These are phyloP conservation scores for Plectosphaerella sp. DNA, from an alignment of 2,329 filamentous ascomycete genomes.

Conservation along the genomic window DNA sequence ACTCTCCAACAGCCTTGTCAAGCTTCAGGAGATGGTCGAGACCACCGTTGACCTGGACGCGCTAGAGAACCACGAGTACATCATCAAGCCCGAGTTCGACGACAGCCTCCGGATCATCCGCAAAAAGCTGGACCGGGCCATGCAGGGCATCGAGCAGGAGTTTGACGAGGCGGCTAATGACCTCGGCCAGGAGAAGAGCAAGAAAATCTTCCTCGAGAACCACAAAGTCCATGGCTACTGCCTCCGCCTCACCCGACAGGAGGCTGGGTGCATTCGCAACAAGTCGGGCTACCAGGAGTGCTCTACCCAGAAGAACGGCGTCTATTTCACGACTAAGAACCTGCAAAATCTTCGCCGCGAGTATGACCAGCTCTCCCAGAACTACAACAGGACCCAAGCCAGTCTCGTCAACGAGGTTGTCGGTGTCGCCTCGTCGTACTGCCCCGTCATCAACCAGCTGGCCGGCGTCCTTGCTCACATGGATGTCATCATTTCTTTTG, in stretches of 20 bases:
- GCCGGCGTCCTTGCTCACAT: conserved; percentile 87
- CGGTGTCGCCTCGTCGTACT: conserved; percentile 88
- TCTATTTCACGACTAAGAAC: conserved; percentile 89
- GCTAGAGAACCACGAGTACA: conserved; percentile 94
- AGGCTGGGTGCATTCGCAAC: conserved; percentile 90
- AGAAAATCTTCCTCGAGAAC: conserved; percentile 97
- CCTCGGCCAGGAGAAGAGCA: conserved; percentile 87
- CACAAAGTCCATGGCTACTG: conserved; percentile 96
- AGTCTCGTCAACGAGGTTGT: conserved; percentile 92
- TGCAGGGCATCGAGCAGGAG: conserved; percentile 77
- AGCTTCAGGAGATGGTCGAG: conserved; percentile 96
- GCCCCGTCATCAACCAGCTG: conserved; percentile 83
- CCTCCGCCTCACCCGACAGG: conserved; percentile 85
- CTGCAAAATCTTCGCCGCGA: conserved; percentile 80
- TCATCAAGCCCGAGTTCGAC: conserved; percentile 98
- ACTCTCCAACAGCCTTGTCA: conserved; percentile 73
- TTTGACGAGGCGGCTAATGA: conserved; percentile 74
- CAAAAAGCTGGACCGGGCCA: conserved; percentile 82
- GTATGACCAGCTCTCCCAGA: conserved; percentile 88
- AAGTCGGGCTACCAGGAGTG: conserved; percentile 89
- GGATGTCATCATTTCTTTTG: conserved; percentile 91
- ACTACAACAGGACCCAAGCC: conserved; percentile 91
- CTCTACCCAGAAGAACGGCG: conserved; percentile 97
- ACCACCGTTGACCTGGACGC: conserved; percentile 95
- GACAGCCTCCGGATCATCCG: conserved; percentile 82